Base-by-base conservation (phyloP, 148 eudicot genomes). In the Arbutus unedo region DNA sequence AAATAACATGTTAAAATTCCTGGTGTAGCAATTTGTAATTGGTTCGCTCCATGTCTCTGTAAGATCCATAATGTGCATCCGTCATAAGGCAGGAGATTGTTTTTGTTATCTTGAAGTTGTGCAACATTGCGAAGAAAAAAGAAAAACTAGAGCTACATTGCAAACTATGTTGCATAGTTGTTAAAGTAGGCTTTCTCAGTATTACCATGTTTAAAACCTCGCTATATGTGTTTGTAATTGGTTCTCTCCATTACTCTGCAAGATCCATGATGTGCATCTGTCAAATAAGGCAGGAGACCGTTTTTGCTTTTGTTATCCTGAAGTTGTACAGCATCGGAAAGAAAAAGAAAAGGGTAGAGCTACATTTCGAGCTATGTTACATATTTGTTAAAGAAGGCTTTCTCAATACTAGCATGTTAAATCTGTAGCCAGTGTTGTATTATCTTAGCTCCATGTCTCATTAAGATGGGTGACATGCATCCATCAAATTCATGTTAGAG, bases 121-220 rank as follows among this genome's bases (percentile, higher is more conserved):
- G 11, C 41, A 51, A 2, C 4, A 19, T 76, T 15, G 2, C 31
- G 25, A 76, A 76, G 15, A 15, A 53, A 53, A 8, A 21, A 5
- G 10, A 48, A 47, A 49, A 25, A 51, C 38, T 13, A 2, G 8
- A 76, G 60, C 60, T 76, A 5, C 79, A 53, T 50, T 76, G 51
- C 15, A 15, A 50, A 75, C 74, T 11, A 50, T 79, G 73, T 66
- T 66, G 18, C 59, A 47, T 64, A n/a, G 13, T 44, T 49, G 47
- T 54, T 13, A 9, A 56, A 62, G 21, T 14, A 48, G 73, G 81
- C 74, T 79, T 79, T 49, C 41, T 53, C 43, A 48, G 78, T 48
- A 74, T 21, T 74, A 9, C 48, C 56, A 74, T 21, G 7, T 23
- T n/a, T 8, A 6, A n/a, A n/a, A 8, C n/a, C 23, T 60, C 19